Percentiles rank a stretch among this genome's conserved stretches.
These are phyloP conservation scores for Nakaseomyces delphensis DNA, from an alignment of 1,139 yeast genomes.

Conservation along the genomic window DNA sequence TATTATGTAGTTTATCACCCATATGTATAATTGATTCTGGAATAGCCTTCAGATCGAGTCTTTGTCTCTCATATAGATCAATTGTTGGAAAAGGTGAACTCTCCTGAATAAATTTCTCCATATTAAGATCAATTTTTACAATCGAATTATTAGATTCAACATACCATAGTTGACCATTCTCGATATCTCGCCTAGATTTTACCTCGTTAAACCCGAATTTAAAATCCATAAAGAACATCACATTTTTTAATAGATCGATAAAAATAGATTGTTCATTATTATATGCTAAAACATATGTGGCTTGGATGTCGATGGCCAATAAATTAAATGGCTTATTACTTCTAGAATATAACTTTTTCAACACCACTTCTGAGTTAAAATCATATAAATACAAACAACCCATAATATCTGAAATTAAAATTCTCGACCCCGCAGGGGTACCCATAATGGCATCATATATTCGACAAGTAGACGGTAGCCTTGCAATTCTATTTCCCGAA, in stretches of 20 bases:
- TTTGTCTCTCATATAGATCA: background rate
- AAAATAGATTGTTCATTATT: background rate
- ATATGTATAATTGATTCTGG: background rate
- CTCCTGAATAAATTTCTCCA: background rate
- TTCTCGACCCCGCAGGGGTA: conserved; percentile 1
- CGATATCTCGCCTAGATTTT: background rate
- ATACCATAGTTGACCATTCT: background rate
- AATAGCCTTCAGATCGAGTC: background rate
- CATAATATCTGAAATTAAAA: background rate
- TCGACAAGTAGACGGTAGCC: background rate
- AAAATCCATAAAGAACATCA: background rate
- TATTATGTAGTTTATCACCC: background rate
- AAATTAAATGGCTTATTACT: background rate
- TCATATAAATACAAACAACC: background rate
- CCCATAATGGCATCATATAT: conserved; percentile 1
- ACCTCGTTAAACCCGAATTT: background rate
- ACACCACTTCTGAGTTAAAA: background rate
- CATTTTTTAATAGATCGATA: background rate
- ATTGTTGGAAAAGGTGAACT: background rate
- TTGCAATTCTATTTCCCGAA: background rate
- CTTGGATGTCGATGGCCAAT: background rate
- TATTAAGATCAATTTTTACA: background rate
- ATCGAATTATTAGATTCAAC: background rate
- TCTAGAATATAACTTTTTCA: background rate
- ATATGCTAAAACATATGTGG: background rate